These are phyloP conservation scores for Volvox africanus DNA, from an alignment of 139 green algal genomes.

Conservation along the genomic window DNA sequence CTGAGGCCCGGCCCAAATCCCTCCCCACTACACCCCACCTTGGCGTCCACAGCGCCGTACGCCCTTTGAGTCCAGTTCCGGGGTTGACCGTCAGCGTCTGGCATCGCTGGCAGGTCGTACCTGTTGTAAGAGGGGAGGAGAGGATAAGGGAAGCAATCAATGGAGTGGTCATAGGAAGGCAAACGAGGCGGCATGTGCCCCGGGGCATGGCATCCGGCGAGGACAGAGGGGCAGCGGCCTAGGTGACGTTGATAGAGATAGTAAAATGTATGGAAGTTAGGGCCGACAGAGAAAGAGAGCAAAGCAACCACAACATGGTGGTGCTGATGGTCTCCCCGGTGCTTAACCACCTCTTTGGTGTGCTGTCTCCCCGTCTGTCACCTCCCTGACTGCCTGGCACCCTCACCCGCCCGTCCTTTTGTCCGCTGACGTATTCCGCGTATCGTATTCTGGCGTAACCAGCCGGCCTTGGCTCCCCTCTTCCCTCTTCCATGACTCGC, in stretches of 20 bases:
- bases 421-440: too few species aligned
- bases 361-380: too few species aligned
- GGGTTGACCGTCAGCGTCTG: background rate
- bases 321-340: too few species aligned
- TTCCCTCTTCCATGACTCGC: background rate
- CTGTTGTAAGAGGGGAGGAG: background rate
- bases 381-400: background rate
- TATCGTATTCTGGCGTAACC: too few species aligned
- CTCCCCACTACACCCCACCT: slow-evolving; percentile 28
- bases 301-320: background rate
- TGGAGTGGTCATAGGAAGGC: too few species aligned
- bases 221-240: too few species aligned
- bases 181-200: too few species aligned
- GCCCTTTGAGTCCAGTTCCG: slow-evolving; percentile 48
- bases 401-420: background rate
- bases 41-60: slow-evolving; percentile 60
- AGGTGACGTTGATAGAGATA: too few species aligned
- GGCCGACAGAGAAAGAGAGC: background rate
- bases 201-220: too few species aligned
- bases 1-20: background rate
- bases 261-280: too few species aligned
- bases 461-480: too few species aligned
- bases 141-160: background rate
- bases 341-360: too few species aligned
- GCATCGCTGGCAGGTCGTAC: slow-evolving; percentile 29